Evolutionary conservation across 75 land plant genomes (phyloP).

Genomic region (Pseudotsuga menziesii): DNA sequence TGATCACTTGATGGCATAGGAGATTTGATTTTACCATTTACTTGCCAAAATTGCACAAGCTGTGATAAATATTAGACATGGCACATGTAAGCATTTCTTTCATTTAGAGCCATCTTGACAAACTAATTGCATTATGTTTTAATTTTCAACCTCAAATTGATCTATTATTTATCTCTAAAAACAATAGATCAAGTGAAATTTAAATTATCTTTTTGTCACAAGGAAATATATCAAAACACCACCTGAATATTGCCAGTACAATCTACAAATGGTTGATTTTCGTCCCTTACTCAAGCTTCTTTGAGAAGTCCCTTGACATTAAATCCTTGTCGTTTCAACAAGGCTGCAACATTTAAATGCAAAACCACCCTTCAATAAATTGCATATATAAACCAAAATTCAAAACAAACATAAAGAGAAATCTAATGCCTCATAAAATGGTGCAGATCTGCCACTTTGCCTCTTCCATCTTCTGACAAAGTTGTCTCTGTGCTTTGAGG

Average conservation of each 20-base stretch:
- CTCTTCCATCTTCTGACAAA: conserved; percentile 89
- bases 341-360: conserved; percentile 34
- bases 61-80: neutral
- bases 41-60: conserved; percentile 79
- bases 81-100: neutral
- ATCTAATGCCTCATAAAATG: neutral
- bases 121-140: neutral
- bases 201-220: neutral
- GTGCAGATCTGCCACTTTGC: conserved; percentile 88
- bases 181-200: neutral
- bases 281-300: conserved; percentile 75
- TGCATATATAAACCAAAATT: neutral
- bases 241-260: conserved; percentile 89
- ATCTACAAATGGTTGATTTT: conserved; percentile 68
- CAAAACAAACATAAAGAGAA: neutral
- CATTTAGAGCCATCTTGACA: neutral
- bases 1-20: conserved; percentile 62
- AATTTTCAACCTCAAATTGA: neutral
- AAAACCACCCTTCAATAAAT: neutral
- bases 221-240: neutral
- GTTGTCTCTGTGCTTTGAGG: conserved; percentile 48
- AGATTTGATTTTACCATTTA: conserved; percentile 63
- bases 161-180: neutral
- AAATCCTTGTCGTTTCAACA: conserved; percentile 88
- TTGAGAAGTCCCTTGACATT: conserved; percentile 89